Conservation (phyloP, 805 yeast species). For the Lipomyces spencermartinsiae region DNA sequence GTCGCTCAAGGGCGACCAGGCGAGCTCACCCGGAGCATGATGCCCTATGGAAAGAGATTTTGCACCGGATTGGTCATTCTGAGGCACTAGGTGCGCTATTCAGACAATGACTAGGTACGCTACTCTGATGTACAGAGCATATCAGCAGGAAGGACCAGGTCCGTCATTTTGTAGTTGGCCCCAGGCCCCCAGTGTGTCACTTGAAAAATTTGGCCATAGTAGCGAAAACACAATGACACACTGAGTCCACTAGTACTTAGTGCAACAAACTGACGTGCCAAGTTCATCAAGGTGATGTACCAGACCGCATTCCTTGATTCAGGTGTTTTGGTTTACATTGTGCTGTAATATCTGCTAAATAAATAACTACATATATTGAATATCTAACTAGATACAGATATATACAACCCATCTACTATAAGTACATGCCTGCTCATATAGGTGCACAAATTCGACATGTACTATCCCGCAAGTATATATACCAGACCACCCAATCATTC, state of each 20-base stretch:
- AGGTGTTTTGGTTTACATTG: not conserved
- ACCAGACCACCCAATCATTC: not conserved
- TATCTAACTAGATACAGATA: not conserved
- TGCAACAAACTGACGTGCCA: not conserved
- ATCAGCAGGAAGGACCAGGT: not conserved
- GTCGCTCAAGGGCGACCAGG: too few species aligned
- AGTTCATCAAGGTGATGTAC: not conserved
- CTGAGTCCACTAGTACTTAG: not conserved
- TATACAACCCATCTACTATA: not conserved
- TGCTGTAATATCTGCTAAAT: not conserved
- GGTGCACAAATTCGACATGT: not conserved
- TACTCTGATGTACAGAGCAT: not conserved
- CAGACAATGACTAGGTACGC: conserved; percentile 1
- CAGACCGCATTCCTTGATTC: not conserved
- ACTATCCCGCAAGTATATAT: not conserved
- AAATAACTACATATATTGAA: not conserved
- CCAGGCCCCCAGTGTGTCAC: conserved; percentile 3
- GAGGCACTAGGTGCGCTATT: not conserved
- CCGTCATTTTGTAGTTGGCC: not conserved
- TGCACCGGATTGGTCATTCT: not conserved
- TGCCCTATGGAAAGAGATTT: conserved; percentile 3
- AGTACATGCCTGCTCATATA: not conserved
- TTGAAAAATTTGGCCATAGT: not conserved
- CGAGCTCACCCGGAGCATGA: too few species aligned
- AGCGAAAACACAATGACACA: not conserved